Conservation (phyloP, 345 rosid species). For the Acer negundo region DNA sequence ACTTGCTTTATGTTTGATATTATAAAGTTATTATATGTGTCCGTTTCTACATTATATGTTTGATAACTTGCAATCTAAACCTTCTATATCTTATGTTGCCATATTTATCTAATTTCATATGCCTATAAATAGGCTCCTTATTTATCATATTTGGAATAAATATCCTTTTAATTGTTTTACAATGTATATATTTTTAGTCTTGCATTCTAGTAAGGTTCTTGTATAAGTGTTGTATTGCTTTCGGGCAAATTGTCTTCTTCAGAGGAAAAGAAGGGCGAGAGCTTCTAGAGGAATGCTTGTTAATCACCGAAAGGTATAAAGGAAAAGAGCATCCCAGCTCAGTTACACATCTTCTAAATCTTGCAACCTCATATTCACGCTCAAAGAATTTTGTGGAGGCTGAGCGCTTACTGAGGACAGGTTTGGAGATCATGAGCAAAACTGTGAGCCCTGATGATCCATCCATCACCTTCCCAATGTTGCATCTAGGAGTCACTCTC, state of each 20-base stretch:
- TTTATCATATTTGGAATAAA: neutral
- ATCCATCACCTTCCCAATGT: constrained; percentile 75
- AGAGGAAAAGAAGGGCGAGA: constrained; percentile 87
- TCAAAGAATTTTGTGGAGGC: constrained; percentile 73
- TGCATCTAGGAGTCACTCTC: constrained; percentile 75
- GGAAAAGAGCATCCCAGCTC: constrained; percentile 74
- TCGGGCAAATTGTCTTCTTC: constrained; percentile 11
- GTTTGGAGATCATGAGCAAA: constrained; percentile 57
- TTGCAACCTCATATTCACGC: constrained; percentile 71
- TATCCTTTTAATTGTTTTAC: neutral
- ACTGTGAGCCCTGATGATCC: constrained; percentile 62
- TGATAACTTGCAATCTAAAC: neutral
- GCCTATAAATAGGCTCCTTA: neutral
- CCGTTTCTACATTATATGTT: neutral
- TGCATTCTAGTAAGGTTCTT: neutral
- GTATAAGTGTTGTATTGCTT: neutral
- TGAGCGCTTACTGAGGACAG: constrained; percentile 71
- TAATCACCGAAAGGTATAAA: constrained; percentile 58
- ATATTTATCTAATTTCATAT: neutral
- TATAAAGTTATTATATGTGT: neutral
- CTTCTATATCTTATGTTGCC: neutral
- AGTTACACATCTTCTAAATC: constrained; percentile 73
- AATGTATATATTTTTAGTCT: neutral
- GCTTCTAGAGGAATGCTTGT: constrained; percentile 80
- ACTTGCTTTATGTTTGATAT: constrained; percentile 63